Conservation (phyloP, 2,329 filamentous ascomycete genomes). For the Sporothrix mexicana region DNA sequence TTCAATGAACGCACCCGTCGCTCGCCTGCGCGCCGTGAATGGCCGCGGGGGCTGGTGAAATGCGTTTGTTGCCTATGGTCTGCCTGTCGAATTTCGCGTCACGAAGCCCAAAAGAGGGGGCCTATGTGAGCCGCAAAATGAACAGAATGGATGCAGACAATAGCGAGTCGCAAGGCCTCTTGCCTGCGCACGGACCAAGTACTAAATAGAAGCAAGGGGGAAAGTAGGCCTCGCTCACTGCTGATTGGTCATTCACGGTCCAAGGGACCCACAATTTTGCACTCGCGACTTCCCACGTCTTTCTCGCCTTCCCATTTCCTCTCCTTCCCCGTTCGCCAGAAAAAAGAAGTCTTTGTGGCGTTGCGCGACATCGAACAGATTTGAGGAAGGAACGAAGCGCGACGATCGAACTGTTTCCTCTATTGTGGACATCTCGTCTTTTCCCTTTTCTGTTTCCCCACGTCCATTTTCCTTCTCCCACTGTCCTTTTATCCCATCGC, state of each 20-base stretch:
- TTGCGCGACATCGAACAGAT: constrained; percentile 32
- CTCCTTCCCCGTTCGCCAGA: constrained; percentile 27
- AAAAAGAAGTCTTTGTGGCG: constrained; percentile 30
- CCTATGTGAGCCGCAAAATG: background rate
- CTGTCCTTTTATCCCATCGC: background rate
- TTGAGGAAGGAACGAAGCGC: constrained; percentile 30
- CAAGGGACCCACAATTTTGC: constrained; percentile 27
- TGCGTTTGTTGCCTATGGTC: background rate
- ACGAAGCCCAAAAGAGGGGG: constrained; percentile 17
- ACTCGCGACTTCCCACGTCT: constrained; percentile 30
- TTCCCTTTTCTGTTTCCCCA: background rate
- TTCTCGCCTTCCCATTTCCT: constrained; percentile 26
- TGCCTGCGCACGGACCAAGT: constrained; percentile 11
- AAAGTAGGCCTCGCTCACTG: background rate
- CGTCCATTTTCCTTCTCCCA: background rate
- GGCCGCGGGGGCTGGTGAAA: constrained; percentile 8
- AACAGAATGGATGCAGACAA: constrained; percentile 22
- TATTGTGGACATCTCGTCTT: background rate
- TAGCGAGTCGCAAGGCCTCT: constrained; percentile 25
- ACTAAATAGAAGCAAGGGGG: constrained; percentile 31
- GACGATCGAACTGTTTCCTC: constrained; percentile 8
- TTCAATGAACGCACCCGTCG: background rate
- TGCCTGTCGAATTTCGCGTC: constrained; percentile 7
- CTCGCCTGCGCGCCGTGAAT: background rate
- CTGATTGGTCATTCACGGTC: constrained; percentile 29